These are phyloP conservation scores for Durotheca rogersii DNA, from an alignment of 495 filamentous ascomycete species.

Conservation along the genomic window DNA sequence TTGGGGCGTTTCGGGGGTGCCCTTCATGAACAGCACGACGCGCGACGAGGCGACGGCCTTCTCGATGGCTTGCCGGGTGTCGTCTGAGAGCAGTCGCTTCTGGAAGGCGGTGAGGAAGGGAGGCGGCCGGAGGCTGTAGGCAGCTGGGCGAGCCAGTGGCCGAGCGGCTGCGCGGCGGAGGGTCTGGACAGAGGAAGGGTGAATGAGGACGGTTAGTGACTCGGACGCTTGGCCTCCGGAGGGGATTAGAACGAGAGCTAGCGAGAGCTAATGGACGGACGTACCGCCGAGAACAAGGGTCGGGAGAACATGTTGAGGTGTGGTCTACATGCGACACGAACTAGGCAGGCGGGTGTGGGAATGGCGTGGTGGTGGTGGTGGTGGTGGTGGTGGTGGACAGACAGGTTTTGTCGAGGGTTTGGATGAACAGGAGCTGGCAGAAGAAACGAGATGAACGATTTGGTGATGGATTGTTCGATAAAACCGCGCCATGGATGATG, in stretches of 20 bases:
- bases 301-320: conserved; percentile 24
- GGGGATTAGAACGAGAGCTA: no score
- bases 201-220: no score
- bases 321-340: no score
- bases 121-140: conserved; percentile 19
- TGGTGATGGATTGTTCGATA: no score
- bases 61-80: conserved; percentile 78
- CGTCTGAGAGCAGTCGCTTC: conserved; percentile 69
- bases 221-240: no score
- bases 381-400: no score
- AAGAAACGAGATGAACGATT: conserved; percentile 21
- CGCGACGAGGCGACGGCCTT: conserved; percentile 80
- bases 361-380: no score
- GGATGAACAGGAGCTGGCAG: no score
- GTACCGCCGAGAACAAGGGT: conserved; percentile 26
- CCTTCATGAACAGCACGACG: conserved; percentile 98
- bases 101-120: conserved; percentile 42
- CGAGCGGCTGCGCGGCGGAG: conserved; percentile 43
- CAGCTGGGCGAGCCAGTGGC: conserved; percentile 34
- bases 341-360: no score
- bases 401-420: neutral
- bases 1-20: conserved; percentile 94
- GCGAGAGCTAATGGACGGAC: conserved; percentile 5
- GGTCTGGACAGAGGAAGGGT: conserved; percentile 16
- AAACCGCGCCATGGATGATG: conserved; percentile 11